Base-by-base conservation (phyloP, 2,329 filamentous ascomycete genomes). In the Clarireedia sp. region DNA sequence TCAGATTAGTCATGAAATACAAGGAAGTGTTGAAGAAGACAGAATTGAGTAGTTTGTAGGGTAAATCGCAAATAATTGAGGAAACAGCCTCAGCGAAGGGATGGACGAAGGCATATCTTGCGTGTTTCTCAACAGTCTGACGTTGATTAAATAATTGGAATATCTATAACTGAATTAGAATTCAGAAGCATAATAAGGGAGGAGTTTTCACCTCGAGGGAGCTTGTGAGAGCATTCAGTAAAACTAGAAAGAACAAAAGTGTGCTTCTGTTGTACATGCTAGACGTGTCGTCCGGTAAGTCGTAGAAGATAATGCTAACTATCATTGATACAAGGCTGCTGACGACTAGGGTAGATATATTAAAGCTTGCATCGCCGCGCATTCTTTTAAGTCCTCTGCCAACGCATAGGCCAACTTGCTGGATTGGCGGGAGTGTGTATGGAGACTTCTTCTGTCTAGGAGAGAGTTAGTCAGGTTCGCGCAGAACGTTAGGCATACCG, bases 41-140 rank as follows among this genome's bases (percentile, higher is more conserved):
- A 3, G 59, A 56, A 16, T 60, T 64, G 17, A 55, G 33, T 10
- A 95, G 71, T 70, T 92, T 96, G 71, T 90, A 90, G 0, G 91
- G 91, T 72, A 95, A 73, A 63, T 96, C 90, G 59, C 82, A 86
- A 29, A 96, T 71, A 86, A 95, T 94, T 9, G 88, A 94, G 0
- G 90, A 83, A 48, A 92, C 78, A n/a, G 90, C 89, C 76, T 96
- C 90, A 9, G 90, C 87, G 12, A 87, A 91, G 0, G 92, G 90
- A 65, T 95, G 91, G 64, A 96, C 95, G 14, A 96, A 77, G 19
- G 90, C 90, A 68, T 96, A 96, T 59, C 87, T 82, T 54, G 79
- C 74, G 64, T 96, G 92, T 69, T 96, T 96, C 68, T 96, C 90
- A 59, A 96, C 89, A 64, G 96, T 95, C 0, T 87, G 86, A 40